Percentiles rank a stretch among this genome's conserved stretches.
phyloP scores from a whole-genome alignment of 495 filamentous ascomycete genomes.

The Physcia stellaris region DNA sequence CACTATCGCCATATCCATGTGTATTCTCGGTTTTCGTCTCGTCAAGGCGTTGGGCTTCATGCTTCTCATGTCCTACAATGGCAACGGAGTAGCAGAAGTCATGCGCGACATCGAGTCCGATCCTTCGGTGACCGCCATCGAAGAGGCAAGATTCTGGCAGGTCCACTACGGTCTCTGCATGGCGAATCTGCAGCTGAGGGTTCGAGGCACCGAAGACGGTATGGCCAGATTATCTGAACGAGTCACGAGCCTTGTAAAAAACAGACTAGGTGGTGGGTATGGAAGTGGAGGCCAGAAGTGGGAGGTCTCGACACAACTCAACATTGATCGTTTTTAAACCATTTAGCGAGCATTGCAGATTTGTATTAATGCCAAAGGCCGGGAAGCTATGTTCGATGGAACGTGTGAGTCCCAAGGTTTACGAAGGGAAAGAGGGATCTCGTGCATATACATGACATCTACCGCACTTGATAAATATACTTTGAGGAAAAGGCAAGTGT shows the following conservation, averaged over 20 bases:
- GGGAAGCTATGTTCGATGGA: too few relatives aligned
- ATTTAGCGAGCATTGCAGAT: too few relatives aligned
- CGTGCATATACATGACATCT: too few relatives aligned
- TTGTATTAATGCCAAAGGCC: too few relatives aligned
- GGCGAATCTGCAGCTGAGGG: constrained; percentile 77
- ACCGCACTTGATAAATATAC: too few relatives aligned
- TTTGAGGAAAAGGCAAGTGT: too few relatives aligned
- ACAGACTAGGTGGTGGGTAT: constrained; percentile 76
- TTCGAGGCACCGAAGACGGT: constrained; percentile 51
- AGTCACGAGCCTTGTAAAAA: constrained; percentile 65
- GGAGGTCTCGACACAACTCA: constrained; percentile 58
- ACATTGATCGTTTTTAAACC: constrained; percentile 14
- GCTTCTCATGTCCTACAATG: constrained; percentile 79
- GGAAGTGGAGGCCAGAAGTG: constrained; percentile 70
- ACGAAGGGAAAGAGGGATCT: too few relatives aligned
- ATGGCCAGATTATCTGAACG: constrained; percentile 56
- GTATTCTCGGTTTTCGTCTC: constrained; percentile 64
- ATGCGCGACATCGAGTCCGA: constrained; percentile 75
- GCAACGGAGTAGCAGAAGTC: constrained; percentile 54
- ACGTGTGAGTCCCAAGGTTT: too few relatives aligned
- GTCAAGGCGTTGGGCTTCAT: constrained; percentile 78
- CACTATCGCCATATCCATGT: constrained; percentile 74
- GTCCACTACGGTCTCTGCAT: constrained; percentile 94
- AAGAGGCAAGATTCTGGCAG: constrained; percentile 94
- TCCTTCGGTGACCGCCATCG: constrained; percentile 56